Base-by-base conservation (phyloP, 306 rosid species). In the Alnus rubra region DNA sequence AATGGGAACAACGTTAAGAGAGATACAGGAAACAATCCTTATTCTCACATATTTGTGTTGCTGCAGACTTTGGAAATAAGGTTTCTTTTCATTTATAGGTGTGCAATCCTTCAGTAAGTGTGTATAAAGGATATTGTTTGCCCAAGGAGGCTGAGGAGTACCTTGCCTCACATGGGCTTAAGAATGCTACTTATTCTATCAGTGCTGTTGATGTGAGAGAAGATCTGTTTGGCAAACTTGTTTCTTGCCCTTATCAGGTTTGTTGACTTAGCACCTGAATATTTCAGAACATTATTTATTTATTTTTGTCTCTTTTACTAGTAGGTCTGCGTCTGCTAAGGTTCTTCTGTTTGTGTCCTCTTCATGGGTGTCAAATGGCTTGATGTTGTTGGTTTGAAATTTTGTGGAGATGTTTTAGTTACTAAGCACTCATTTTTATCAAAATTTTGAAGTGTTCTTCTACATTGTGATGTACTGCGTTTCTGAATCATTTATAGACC, bases 201-300 rank as follows among this genome's bases (percentile, higher is more conserved):
- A 81, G 84, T 79, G 96, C 92, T 51, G 75, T 80, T 54, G 81
- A 88, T 82, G 84, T 91, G 59, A 75, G 82, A 62, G 86, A 86
- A 15, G 88, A 75, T 28, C 87, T 89, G 33, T 87, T 91, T 79
- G 98, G 96, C 53, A 73, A 85, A 52, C 85, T 92, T 54, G 84
- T 64, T 64, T 72, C 89, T 76, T 92, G 98, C 65, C 92, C 97
- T 73, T 82, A 42, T 71, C 90, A 88, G 98, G 98, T 95, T 82
- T 18, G 77, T 69, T 39, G 44, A 28, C 3, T 12, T 51, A 11
- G 39, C 70, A 19, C 74, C 18, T 49, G 49, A 15, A 65, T 30
- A 51, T 3, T 54, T 53, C 58, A n/a, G 76, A 63, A 9, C 19
- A 14, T 2, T 59, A 55, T 81, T 35, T 54, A 9, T 63, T 52